phyloP scores from a whole-genome alignment of 306 rosid genomes.

The Lotus japonicus region DNA sequence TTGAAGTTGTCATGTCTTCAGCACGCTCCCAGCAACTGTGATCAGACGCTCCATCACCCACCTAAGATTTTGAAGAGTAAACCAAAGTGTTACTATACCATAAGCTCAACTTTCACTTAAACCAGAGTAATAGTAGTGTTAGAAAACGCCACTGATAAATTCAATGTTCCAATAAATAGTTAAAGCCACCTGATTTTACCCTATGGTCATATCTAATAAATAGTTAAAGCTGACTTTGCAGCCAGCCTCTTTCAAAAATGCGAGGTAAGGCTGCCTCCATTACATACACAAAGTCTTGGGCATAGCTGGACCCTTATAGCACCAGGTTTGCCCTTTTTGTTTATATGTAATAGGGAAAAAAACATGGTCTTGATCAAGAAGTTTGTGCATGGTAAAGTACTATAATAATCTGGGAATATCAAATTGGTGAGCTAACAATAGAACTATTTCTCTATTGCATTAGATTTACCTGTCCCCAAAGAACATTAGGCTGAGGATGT shows the following conservation, averaged over 20 bases:
- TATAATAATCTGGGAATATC: background rate
- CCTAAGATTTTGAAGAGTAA: conserved; percentile 28
- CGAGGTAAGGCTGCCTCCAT: too few species aligned
- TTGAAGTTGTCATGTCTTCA: conserved; percentile 76
- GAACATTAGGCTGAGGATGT: conserved; percentile 65
- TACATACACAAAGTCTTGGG: too few species aligned
- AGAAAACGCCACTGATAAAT: background rate
- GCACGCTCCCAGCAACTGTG: conserved; percentile 81
- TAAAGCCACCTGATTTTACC: too few species aligned
- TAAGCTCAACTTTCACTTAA: background rate
- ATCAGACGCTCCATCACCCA: conserved; percentile 79
- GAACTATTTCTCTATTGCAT: background rate
- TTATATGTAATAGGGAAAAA: too few species aligned
- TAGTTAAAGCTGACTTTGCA: too few species aligned
- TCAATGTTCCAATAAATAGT: too few species aligned
- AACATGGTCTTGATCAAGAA: too few species aligned
- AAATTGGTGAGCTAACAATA: background rate
- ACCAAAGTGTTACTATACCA: background rate
- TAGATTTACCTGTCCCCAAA: conserved; percentile 62
- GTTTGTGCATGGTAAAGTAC: too few species aligned
- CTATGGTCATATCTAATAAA: too few species aligned
- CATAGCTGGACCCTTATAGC: too few species aligned
- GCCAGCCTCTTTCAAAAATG: too few species aligned
- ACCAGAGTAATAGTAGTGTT: background rate
- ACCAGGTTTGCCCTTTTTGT: too few species aligned